Evolutionary conservation across 148 eudicot genomes (phyloP).

Genomic region (Camellia granthamiana): DNA sequence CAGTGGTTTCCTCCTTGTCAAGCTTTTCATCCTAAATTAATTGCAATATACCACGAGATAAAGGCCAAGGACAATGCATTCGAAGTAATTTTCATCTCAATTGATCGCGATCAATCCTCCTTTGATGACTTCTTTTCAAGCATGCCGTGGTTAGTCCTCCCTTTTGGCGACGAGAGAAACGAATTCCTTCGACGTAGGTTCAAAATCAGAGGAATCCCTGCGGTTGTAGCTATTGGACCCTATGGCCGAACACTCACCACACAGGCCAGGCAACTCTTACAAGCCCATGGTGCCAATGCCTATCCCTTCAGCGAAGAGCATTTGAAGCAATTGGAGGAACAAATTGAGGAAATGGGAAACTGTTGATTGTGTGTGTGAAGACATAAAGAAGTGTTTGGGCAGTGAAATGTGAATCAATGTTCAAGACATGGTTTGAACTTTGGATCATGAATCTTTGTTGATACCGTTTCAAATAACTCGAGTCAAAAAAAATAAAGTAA

Average conservation of each 20-base stretch:
- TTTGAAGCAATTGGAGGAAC: slow-evolving; percentile 48
- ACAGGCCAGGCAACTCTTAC: slow-evolving; percentile 50
- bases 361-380: slow-evolving; percentile 39
- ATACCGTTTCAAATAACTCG: no score
- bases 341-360: slow-evolving; percentile 47
- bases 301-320: slow-evolving; percentile 65
- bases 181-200: slow-evolving; percentile 35
- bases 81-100: slow-evolving; percentile 67
- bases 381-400: no score
- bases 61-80: slow-evolving; percentile 43
- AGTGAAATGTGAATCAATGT: no score
- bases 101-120: slow-evolving; percentile 53
- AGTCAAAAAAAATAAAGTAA: no score
- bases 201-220: slow-evolving; percentile 59
- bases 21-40: slow-evolving; percentile 56
- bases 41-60: slow-evolving; percentile 49
- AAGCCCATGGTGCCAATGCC: slow-evolving; percentile 50
- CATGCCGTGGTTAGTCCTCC: slow-evolving; percentile 83
- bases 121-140: slow-evolving; percentile 51
- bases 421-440: no score
- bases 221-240: slow-evolving; percentile 54
- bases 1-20: slow-evolving; percentile 88
- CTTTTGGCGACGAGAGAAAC: slow-evolving; percentile 51
- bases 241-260: slow-evolving; percentile 50
- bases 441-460: no score